Evolutionary conservation across 768 basidiomycete species (phyloP), one percentile per base, ranked within the genome.

Genomic region (Galerina sulciceps): DNA sequence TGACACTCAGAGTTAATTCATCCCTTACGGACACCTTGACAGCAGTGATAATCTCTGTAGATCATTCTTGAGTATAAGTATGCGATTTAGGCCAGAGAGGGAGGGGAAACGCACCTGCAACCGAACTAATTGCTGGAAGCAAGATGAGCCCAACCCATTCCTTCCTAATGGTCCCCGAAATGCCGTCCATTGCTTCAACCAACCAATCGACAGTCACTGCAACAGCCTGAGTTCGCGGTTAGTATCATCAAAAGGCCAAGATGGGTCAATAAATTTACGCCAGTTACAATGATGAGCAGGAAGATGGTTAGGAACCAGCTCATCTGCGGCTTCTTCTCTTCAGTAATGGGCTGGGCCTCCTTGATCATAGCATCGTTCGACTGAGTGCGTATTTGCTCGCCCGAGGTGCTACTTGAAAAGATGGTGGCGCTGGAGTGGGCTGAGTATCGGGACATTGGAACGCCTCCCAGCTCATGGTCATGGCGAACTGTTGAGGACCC

Each of bases 121-220:
- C 79, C 13, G 89, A 89, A 35, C 86, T 89, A 40, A 96, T 89
- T 15, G 89, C 87, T 3, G 96, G 96, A 10, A 98, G 81, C 13
- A 99, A 70, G 64, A 99, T 93, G 36, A 98, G 76, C 14, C 88
- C 94, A 57, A 96, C 81, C 88, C 93, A 99, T 70, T 94, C 90
- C 62, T 91, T 91, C 67, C 85, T 89, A 60, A 99, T 85, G 3
- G 78, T 79, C 17, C 67, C 74, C 1, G 89, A 88, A 53, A 96
- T 78, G 38, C 85, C 87, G 68, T 94, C 85, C 85, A 97, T 93
- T 8, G 90, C 87, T 67, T 85, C 87, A 8, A 98, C 94, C 14
- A 98, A 78, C 73, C 79, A 81, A 44, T 88, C 86, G 1, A 85
- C 85, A 8, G 82, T 86, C 2, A 85, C 71, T 2, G 82, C 81